phyloP scores from a whole-genome alignment of 73 alveolate genomes.

The Diophrys appendiculata region DNA sequence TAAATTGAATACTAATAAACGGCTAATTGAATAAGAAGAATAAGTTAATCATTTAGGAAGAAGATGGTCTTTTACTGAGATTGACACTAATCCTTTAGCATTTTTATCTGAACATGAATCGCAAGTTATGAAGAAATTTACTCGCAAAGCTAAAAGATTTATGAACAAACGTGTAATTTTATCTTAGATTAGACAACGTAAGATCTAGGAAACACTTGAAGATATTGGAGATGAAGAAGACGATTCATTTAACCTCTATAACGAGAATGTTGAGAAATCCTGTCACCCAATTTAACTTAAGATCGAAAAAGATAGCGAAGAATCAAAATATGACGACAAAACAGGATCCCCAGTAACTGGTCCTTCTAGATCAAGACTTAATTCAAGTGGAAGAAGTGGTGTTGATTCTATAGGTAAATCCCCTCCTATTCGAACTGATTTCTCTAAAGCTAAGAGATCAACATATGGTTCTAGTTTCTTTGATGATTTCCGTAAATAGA shows the following conservation, averaged over 20 bases:
- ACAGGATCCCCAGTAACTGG: no score
- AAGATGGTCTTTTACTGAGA: neutral
- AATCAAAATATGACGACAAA: no score
- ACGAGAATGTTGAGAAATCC: neutral
- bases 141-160: neutral
- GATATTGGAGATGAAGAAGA: neutral
- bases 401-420: no score
- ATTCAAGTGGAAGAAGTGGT: no score
- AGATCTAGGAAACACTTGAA: neutral
- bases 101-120: neutral
- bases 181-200: neutral
- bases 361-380: no score
- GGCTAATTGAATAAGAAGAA: neutral
- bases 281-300: no score
- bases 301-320: no score
- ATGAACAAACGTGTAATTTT: neutral
- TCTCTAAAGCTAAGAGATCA: no score
- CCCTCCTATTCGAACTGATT: no score
- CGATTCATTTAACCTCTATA: neutral
- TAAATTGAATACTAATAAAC: neutral
- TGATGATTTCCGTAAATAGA: no score
- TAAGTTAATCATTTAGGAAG: neutral
- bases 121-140: neutral
- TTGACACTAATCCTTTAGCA: neutral
- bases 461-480: no score